These are phyloP conservation scores for Casuarina cunninghamiana DNA, from an alignment of 306 rosid species.

Conservation along the genomic window DNA sequence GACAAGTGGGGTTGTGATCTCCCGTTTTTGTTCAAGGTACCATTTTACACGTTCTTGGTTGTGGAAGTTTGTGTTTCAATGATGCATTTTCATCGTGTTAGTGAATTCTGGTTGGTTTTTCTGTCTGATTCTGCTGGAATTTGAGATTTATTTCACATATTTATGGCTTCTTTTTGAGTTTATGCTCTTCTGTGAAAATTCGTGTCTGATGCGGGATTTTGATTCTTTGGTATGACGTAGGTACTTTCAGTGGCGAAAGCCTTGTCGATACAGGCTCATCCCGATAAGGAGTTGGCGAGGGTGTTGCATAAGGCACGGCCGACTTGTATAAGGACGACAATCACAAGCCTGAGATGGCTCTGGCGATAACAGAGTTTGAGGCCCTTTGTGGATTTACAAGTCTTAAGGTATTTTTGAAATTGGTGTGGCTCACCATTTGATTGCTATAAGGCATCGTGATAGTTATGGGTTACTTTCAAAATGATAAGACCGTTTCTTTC, in stretches of 20 bases:
- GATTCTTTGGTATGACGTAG: slow-evolving; percentile 33
- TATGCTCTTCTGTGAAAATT: background rate
- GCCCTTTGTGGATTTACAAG: slow-evolving; percentile 90
- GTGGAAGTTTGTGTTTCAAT: background rate
- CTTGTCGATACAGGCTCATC: slow-evolving; percentile 96
- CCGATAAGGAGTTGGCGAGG: slow-evolving; percentile 87
- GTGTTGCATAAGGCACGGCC: slow-evolving; percentile 72
- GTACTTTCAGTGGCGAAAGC: slow-evolving; percentile 87
- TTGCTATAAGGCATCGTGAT: background rate
- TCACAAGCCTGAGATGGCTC: slow-evolving; percentile 98
- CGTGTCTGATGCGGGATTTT: background rate
- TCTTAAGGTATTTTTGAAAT: slow-evolving; percentile 46
- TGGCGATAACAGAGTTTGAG: slow-evolving; percentile 76
- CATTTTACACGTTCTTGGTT: background rate
- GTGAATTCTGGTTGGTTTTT: background rate
- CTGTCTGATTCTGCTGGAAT: background rate
- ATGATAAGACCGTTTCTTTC: background rate
- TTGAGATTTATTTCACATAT: background rate
- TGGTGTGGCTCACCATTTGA: background rate
- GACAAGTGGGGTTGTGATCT: slow-evolving; percentile 81
- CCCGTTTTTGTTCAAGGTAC: slow-evolving; percentile 90
- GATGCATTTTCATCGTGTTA: background rate
- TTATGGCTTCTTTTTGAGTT: background rate
- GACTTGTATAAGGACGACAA: slow-evolving; percentile 75
- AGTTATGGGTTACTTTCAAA: background rate